Evolutionary conservation across 495 filamentous ascomycete species (phyloP), one percentile per base, ranked within the genome.

Genomic region (Hypoxylon cercidicola): DNA sequence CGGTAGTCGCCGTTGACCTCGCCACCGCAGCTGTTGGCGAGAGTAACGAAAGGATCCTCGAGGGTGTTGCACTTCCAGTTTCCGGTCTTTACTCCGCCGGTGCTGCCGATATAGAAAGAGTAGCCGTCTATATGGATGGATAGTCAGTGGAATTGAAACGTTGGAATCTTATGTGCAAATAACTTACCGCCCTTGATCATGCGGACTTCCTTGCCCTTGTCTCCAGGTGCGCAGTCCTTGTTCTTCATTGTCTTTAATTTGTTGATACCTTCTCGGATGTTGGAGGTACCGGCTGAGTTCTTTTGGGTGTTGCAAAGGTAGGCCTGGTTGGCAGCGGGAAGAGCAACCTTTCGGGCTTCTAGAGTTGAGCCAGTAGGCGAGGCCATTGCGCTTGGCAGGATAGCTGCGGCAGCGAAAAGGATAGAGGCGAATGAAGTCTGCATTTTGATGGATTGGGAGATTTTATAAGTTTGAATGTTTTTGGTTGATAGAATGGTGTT

Each of bases 341-440:
- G 25, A 28, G 25, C 25, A 28, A 28, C 25, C 25, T 28, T 28
- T 28, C 25, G 25, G 25, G 25, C 25, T 28, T 28, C 25, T 28
- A 28, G 25, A 28, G 25, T 28, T 28, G 25, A 28, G 25, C 25
- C 25, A 28, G 25, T 28, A 28, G 25, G 25, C 25, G 25, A 28
- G 25, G 25, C 25, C 25, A 28, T 28, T 28, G 25, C 25, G 25
- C 25, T 28, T 34, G 10, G 47, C 23, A 15, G 28, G 28, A 50
- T 6, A 18, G 28, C 47, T 18, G 25, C 25, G n/a, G 18, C 15
- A 28, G 23, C 20, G 13, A 25, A 19, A 16, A 34, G 10, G 23
- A 34, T n/a, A 25, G 23, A 50, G 34, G 47, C 34, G 47, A 50
- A 50, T 50, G 25, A 50, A 18, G 25, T 34, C 47, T 50, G n/a